Conservation (phyloP, 805 yeast genomes). For the Limtongia smithiae region DNA sequence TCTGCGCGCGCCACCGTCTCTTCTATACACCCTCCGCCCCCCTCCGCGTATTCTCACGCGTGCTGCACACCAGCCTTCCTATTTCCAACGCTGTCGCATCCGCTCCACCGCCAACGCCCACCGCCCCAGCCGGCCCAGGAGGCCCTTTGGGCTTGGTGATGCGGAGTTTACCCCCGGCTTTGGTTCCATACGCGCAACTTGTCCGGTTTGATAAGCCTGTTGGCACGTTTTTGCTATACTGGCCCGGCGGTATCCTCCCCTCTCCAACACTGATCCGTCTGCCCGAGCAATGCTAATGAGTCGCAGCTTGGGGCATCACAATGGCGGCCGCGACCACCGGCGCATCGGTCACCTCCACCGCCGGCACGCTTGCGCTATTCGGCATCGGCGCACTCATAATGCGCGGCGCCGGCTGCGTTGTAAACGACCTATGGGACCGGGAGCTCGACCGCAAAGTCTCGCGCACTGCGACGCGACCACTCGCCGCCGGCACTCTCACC, state of each 20-base stretch:
- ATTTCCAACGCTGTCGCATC: too few species aligned
- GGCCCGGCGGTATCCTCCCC: slow-evolving; percentile 56
- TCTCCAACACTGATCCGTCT: too few species aligned
- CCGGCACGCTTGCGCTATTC: slow-evolving; percentile 63
- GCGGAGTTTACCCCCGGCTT: slow-evolving; percentile 59
- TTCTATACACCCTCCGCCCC: too few species aligned
- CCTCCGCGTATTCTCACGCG: too few species aligned
- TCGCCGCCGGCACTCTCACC: slow-evolving; percentile 79
- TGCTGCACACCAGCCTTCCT: too few species aligned
- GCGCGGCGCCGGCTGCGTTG: slow-evolving; percentile 98
- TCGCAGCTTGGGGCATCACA: slow-evolving; percentile 75
- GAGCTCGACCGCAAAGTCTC: slow-evolving; percentile 80
- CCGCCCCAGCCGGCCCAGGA: slow-evolving; percentile 26
- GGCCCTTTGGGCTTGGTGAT: slow-evolving; percentile 54
- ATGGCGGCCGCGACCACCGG: slow-evolving; percentile 72
- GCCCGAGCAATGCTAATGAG: neutral
- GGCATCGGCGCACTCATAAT: slow-evolving; percentile 82
- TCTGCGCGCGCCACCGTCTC: too few species aligned
- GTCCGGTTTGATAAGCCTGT: slow-evolving; percentile 93
- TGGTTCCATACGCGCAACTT: slow-evolving; percentile 88
- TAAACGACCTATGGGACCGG: slow-evolving; percentile 84
- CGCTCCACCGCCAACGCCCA: too few species aligned
- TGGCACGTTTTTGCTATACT: slow-evolving; percentile 79
- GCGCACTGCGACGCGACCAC: slow-evolving; percentile 87
- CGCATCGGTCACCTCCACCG: slow-evolving; percentile 65